These are phyloP conservation scores for Achlya hypogyna DNA, from an alignment of 352 stramenopile genomes.

Conservation along the genomic window DNA sequence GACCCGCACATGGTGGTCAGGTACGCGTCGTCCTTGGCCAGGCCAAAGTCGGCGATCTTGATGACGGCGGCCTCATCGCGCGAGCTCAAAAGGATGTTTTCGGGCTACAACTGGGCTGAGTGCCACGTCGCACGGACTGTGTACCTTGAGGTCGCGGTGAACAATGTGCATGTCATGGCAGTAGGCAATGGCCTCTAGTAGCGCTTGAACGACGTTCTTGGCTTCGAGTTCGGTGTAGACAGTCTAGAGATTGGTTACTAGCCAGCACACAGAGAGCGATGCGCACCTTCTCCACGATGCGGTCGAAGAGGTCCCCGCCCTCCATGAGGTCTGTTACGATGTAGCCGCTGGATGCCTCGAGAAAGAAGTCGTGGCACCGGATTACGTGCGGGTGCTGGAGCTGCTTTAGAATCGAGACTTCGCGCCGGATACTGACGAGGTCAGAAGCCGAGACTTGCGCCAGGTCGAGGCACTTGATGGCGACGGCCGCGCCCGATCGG, in stretches of 20 bases:
- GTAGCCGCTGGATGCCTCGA: conserved; percentile 90
- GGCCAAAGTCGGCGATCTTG: conserved; percentile 83
- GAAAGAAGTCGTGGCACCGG: conserved; percentile 84
- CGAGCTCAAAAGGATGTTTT: conserved; percentile 69
- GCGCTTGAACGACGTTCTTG: conserved; percentile 57
- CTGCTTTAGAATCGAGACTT: conserved; percentile 48
- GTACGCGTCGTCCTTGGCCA: conserved; percentile 45
- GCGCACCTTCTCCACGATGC: conserved; percentile 68
- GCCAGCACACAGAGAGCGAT: neutral
- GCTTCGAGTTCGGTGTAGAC: conserved; percentile 76
- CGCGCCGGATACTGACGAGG: conserved; percentile 39
- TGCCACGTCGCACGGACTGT: neutral
- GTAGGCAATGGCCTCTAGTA: conserved; percentile 67
- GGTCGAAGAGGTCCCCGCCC: conserved; percentile 74
- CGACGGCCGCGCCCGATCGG: conserved; percentile 30
- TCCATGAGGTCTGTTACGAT: conserved; percentile 96
- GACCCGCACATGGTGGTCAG: conserved; percentile 76
- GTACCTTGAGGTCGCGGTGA: conserved; percentile 82
- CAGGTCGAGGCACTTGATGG: conserved; percentile 83
- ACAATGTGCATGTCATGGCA: conserved; percentile 71
- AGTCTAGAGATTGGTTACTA: conserved; percentile 23
- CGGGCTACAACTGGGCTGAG: conserved; percentile 35
- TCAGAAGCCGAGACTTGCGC: conserved; percentile 44
- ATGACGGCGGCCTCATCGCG: conserved; percentile 65
- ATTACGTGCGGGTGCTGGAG: conserved; percentile 87